A percentile compares a stretch with the other conserved stretches of the same genome.
Evolutionary conservation across 805 yeast species (phyloP).

Genomic region (Myxozyma geophila): DNA sequence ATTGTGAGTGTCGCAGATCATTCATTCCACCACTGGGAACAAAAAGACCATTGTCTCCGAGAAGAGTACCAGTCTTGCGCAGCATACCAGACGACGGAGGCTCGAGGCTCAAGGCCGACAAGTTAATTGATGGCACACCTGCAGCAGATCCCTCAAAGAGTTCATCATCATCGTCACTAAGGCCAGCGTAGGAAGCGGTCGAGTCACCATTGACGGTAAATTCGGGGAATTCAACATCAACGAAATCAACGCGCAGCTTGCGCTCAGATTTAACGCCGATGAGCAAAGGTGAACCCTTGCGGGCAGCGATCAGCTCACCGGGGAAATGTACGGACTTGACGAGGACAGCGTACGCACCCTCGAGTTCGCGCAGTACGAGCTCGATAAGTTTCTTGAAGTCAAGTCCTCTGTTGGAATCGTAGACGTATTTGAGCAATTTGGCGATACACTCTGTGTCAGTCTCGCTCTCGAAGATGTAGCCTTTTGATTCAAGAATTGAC

Average conservation of each 20-base stretch:
- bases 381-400: slow-evolving; percentile 93
- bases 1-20: slow-evolving; percentile 86
- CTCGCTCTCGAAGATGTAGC: slow-evolving; percentile 82
- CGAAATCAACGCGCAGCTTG: slow-evolving; percentile 95
- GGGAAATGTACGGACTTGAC: slow-evolving; percentile 93
- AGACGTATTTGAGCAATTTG: slow-evolving; percentile 86
- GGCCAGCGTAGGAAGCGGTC: slow-evolving; percentile 22
- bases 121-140: not conserved
- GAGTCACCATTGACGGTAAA: slow-evolving; percentile 35
- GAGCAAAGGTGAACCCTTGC: slow-evolving; percentile 96
- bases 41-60: slow-evolving; percentile 1
- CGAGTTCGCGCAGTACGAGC: slow-evolving; percentile 87
- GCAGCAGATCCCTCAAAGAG: slow-evolving; percentile 56
- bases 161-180: slow-evolving; percentile 39
- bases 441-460: slow-evolving; percentile 99
- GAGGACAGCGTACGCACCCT: slow-evolving; percentile 96
- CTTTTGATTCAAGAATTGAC: slow-evolving; percentile 77
- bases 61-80: slow-evolving; percentile 1
- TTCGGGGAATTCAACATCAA: slow-evolving; percentile 94
- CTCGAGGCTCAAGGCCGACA: not conserved
- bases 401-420: slow-evolving; percentile 71
- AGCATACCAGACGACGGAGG: slow-evolving; percentile 4
- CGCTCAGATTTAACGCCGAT: slow-evolving; percentile 97
- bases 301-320: slow-evolving; percentile 92
- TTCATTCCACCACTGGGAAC: slow-evolving; percentile 5